Conservation (phyloP, 768 basidiomycete genomes). For the Agaricus subrufescens region DNA sequence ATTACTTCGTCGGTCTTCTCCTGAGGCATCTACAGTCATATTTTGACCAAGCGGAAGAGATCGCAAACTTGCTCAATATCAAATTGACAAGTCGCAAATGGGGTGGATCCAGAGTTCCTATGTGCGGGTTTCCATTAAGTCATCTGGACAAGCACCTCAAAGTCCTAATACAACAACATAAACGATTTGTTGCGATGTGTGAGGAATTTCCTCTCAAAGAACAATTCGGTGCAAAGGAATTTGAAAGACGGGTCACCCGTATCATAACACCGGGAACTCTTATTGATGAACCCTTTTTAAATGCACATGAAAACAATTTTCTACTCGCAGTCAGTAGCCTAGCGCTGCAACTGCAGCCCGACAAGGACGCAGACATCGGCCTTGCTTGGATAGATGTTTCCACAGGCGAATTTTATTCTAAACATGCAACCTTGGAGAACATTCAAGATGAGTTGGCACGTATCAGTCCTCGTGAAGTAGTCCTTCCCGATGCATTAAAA, state of each 20-base stretch:
- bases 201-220: slow-evolving; percentile 74
- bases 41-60: slow-evolving; percentile 83
- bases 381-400: slow-evolving; percentile 95
- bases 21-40: slow-evolving; percentile 60
- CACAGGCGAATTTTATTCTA: slow-evolving; percentile 90
- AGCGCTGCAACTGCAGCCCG: background rate
- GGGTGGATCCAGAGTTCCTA: slow-evolving; percentile 63
- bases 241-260: slow-evolving; percentile 79
- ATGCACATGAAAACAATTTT: slow-evolving; percentile 86
- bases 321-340: slow-evolving; percentile 58
- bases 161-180: slow-evolving; percentile 75
- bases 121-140: slow-evolving; percentile 88
- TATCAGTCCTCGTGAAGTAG: slow-evolving; percentile 78
- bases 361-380: slow-evolving; percentile 35
- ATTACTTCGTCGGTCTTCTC: background rate
- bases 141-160: slow-evolving; percentile 88
- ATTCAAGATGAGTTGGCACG: slow-evolving; percentile 81
- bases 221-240: slow-evolving; percentile 47
- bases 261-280: slow-evolving; percentile 93
- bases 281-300: slow-evolving; percentile 86
- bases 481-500: slow-evolving; percentile 47
- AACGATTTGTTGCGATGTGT: slow-evolving; percentile 86
- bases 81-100: slow-evolving; percentile 77
- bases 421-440: slow-evolving; percentile 43
- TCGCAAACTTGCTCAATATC: slow-evolving; percentile 74